These are phyloP conservation scores for Komagataella mondaviorum DNA, from an alignment of 805 yeast species.

Conservation along the genomic window DNA sequence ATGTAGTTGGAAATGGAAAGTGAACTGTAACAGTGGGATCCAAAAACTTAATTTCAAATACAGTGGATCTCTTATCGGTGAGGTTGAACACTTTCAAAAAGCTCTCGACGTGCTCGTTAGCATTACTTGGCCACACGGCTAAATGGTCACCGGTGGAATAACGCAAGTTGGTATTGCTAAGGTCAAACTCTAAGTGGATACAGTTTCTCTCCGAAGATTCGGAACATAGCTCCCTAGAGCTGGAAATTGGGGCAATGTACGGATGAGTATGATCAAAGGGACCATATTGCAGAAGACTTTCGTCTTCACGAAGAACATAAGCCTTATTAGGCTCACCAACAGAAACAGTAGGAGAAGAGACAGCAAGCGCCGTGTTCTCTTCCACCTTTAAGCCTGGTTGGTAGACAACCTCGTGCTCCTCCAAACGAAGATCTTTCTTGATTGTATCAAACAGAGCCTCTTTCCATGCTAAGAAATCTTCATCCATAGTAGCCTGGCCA, in stretches of 20 bases:
- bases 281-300: constrained; percentile 30
- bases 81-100: constrained; percentile 57
- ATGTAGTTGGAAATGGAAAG: constrained; percentile 76
- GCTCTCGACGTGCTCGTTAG: constrained; percentile 57
- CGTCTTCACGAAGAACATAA: constrained; percentile 24
- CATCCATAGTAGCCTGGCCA: constrained; percentile 89
- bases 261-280: constrained; percentile 82
- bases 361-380: constrained; percentile 20
- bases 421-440: constrained; percentile 48
- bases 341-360: constrained; percentile 27
- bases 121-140: constrained; percentile 89
- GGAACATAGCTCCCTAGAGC: constrained; percentile 49
- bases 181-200: constrained; percentile 82
- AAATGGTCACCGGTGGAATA: constrained; percentile 94
- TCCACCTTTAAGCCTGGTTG: constrained; percentile 49
- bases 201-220: constrained; percentile 50
- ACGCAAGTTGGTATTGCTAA: constrained; percentile 58
- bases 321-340: constrained; percentile 73
- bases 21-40: constrained; percentile 50
- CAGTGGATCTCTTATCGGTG: constrained; percentile 31
- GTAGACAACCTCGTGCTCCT: constrained; percentile 70
- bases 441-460: constrained; percentile 57
- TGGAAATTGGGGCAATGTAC: constrained; percentile 53
- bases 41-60: constrained; percentile 50
- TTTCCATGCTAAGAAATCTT: constrained; percentile 90